Percentiles rank a stretch among this genome's conserved stretches.
phyloP scores from a whole-genome alignment of 257 asterid genomes.

The Solanum tacnaense region DNA sequence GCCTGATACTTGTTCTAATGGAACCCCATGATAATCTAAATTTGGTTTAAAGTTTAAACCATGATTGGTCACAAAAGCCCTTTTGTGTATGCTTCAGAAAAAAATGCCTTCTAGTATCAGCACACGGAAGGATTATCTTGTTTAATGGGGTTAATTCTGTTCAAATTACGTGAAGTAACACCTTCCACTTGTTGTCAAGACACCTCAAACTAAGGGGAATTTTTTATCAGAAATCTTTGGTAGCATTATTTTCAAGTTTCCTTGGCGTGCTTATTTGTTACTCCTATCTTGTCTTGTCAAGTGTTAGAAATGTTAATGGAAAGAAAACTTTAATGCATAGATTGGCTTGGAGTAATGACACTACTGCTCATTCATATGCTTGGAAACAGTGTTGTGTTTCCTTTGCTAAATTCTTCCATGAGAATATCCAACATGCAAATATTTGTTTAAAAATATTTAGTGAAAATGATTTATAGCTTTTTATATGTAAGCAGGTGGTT shows the following conservation, averaged over 20 bases:
- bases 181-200: background rate
- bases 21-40: background rate
- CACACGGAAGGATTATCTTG: background rate
- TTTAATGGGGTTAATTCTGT: background rate
- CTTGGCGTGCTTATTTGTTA: background rate
- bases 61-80: background rate
- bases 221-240: background rate
- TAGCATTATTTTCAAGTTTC: background rate
- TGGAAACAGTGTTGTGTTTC: background rate
- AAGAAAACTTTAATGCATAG: background rate
- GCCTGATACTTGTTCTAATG: background rate
- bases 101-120: background rate
- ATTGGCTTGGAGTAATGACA: background rate
- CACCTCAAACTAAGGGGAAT: background rate
- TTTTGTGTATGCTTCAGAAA: background rate
- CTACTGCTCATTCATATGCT: background rate
- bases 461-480: background rate
- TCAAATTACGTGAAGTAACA: background rate
- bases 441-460: background rate
- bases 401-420: background rate
- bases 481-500: constrained; percentile 50
- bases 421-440: background rate
- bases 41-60: background rate
- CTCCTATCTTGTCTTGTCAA: background rate
- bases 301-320: background rate